Evolutionary conservation across 495 filamentous ascomycete species (phyloP).

Genomic region (Penicillium flavigenum): DNA sequence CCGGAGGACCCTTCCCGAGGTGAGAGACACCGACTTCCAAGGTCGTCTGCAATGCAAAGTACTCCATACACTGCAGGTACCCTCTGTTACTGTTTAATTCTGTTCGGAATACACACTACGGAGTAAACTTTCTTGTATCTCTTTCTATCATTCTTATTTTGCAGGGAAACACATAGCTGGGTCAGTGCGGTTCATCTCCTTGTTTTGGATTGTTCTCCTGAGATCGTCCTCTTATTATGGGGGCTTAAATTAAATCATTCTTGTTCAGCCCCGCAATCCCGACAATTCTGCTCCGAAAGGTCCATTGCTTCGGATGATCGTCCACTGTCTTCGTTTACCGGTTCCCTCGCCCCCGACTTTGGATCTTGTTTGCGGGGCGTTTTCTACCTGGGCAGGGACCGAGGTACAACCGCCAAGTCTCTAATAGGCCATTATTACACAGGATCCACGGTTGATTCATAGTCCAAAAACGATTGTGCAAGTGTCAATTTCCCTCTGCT

Average conservation of each 20-base stretch:
- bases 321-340: conserved; percentile 2
- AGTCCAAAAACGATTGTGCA: conserved; percentile 21
- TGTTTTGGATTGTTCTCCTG: conserved; percentile 6
- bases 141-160: neutral
- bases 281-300: conserved; percentile 9
- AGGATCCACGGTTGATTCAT: conserved; percentile 25
- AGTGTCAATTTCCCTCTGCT: conserved; percentile 9
- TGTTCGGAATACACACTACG: neutral
- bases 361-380: conserved; percentile 15
- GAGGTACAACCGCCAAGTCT: conserved; percentile 18
- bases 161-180: neutral
- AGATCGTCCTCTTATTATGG: conserved; percentile 15
- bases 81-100: neutral
- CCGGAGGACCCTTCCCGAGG: conserved; percentile 17
- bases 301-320: conserved; percentile 17
- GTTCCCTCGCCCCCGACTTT: conserved; percentile 9
- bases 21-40: neutral
- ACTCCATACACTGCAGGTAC: conserved; percentile 2
- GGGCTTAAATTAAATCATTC: conserved; percentile 11
- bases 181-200: conserved; percentile 15
- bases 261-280: conserved; percentile 14
- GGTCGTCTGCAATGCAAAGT: neutral
- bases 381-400: conserved; percentile 17
- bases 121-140: neutral
- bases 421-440: conserved; percentile 17